Percentiles rank a stretch among this genome's conserved stretches.
Evolutionary conservation across 1,284 basidiomycete species (phyloP).

Genomic region (Ceratobasidium theobromae): DNA sequence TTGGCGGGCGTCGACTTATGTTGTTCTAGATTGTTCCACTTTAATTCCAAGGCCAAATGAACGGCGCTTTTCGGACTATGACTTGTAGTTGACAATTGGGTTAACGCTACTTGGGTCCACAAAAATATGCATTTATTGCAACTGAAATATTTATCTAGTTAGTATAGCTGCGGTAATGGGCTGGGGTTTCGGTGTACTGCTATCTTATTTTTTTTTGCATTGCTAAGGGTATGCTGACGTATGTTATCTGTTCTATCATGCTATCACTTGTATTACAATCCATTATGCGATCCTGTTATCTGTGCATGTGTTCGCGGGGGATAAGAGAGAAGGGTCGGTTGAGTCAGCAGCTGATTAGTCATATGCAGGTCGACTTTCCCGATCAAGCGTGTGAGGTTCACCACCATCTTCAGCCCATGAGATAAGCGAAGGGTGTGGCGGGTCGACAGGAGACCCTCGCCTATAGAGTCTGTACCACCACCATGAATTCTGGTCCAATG

Average conservation of each 20-base stretch:
- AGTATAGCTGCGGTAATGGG: too few relatives aligned
- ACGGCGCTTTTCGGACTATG: too few relatives aligned
- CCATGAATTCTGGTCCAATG: constrained; percentile 15
- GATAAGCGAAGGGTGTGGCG: background rate
- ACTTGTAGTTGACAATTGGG: too few relatives aligned
- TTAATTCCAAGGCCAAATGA: constrained; percentile 12
- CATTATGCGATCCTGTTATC: background rate
- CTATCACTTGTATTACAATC: too few relatives aligned
- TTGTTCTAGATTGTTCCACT: constrained; percentile 8
- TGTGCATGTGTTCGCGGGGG: background rate
- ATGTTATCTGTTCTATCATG: too few relatives aligned
- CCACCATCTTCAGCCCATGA: background rate
- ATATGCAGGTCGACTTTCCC: background rate
- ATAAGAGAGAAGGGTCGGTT: background rate
- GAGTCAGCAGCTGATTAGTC: background rate
- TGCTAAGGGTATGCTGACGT: too few relatives aligned
- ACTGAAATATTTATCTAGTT: background rate
- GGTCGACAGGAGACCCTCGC: background rate
- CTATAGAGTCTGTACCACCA: background rate
- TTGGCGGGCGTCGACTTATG: background rate
- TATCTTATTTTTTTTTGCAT: too few relatives aligned
- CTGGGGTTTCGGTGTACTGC: too few relatives aligned
- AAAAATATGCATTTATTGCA: background rate
- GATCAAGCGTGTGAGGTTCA: background rate
- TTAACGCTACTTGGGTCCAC: constrained; percentile 15